Conservation (phyloP, 2,329 filamentous ascomycete species). For the Pestalotiopsis sp. region DNA sequence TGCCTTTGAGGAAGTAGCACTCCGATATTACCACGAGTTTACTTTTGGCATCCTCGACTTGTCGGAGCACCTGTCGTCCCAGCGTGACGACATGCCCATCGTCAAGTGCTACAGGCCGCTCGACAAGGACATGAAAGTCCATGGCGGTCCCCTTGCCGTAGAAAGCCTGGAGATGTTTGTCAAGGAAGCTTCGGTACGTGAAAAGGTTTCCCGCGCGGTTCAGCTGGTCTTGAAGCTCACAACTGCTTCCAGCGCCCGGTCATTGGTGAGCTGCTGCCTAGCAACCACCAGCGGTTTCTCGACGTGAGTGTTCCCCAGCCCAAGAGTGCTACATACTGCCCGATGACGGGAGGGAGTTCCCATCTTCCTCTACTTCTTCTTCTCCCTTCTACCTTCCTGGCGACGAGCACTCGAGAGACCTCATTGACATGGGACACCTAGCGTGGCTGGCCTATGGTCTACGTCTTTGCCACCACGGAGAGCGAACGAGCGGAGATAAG, state of each 20-base stretch:
- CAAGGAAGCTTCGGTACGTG: conserved; percentile 21
- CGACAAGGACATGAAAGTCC: conserved; percentile 29
- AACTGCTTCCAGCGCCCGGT: conserved; percentile 22
- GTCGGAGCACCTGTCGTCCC: conserved; percentile 15
- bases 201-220: too few relatives aligned
- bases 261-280: conserved; percentile 34
- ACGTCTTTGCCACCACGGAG: conserved; percentile 36
- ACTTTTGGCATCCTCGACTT: conserved; percentile 32
- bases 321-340: too few relatives aligned
- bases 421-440: neutral
- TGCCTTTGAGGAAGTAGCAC: conserved; percentile 28
- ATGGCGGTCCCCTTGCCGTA: conserved; percentile 17
- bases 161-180: conserved; percentile 29
- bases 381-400: neutral
- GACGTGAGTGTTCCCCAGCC: conserved; percentile 29
- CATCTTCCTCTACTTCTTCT: too few relatives aligned
- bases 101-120: conserved; percentile 33
- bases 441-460: conserved; percentile 40
- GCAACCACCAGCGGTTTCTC: conserved; percentile 36
- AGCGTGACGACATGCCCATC: conserved; percentile 18
- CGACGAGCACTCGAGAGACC: neutral
- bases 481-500: conserved; percentile 31
- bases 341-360: too few relatives aligned
- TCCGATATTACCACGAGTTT: conserved; percentile 34
- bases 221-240: neutral